Base-by-base conservation (phyloP, 768 basidiomycete genomes). In the Suillus brevipes region DNA sequence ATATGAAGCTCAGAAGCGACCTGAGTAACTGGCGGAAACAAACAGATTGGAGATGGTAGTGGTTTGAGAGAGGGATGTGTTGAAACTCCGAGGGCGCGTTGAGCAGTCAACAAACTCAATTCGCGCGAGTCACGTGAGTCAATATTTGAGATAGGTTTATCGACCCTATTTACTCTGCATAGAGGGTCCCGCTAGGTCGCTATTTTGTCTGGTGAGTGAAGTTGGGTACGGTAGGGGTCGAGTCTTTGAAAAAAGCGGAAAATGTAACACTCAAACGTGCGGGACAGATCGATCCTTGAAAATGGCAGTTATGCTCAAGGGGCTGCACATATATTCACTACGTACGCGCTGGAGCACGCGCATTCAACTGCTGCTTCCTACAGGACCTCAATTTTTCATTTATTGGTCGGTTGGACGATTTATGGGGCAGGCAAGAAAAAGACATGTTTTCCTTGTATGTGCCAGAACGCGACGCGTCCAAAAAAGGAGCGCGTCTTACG, bases 11-110 rank as follows among this genome's bases (percentile, higher is more conserved):
- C 65, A 63, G 53, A 65, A 28, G 64, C 13, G 66, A 61, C 66
- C 53, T 63, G 60, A 66, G 64, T 67, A 43, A 66, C 62, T 58
- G 61, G 47, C 68, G 60, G 65, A 63, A 55, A 70, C 69, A 66
- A 70, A 71, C 68, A 67, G 66, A 68, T 67, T 70, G 71, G 67
- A 76, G 83, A 80, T 80, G 78, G 77, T 84, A 78, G 81, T 82
- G 81, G 83, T 84, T 78, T 72, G 78, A 77, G 72, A 73, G 72
- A 78, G 76, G 74, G 75, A 71, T 65, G 71, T 75, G 77, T 78
- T 78, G 62, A 79, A 78, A 79, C 77, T 78, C 77, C 77, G 77
- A 76, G 75, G 70, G 74, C 75, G 75, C 75, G 75, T 78, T 72
- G 67, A 74, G 77, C 74, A 75, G 77, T 76, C 75, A 76, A 76